A percentile compares a stretch with the other conserved stretches of the same genome.
Conservation (phyloP, 2,329 filamentous ascomycete genomes). For the Fusarium sp. region DNA sequence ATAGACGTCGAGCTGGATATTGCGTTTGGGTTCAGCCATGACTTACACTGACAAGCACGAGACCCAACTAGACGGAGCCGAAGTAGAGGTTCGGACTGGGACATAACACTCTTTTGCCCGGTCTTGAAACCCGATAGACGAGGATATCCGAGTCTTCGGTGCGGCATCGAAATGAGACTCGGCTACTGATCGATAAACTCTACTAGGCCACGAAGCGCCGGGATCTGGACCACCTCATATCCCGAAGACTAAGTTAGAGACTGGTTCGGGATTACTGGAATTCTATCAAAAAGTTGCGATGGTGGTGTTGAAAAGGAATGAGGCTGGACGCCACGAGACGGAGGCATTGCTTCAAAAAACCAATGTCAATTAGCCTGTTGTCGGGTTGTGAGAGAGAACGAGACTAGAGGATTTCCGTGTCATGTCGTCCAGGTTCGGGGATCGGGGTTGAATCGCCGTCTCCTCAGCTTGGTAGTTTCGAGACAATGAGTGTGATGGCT, state of each 20-base stretch:
- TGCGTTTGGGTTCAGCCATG: slow-evolving; percentile 13
- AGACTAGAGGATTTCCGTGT: slow-evolving; percentile 11
- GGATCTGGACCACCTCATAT: slow-evolving; percentile 20
- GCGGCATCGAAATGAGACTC: slow-evolving; percentile 24
- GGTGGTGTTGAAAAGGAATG: slow-evolving; percentile 30
- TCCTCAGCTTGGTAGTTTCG: slow-evolving; percentile 4
- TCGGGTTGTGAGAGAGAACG: not conserved
- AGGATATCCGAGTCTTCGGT: slow-evolving; percentile 21
- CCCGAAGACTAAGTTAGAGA: slow-evolving; percentile 5
- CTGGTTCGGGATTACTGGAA: slow-evolving; percentile 6
- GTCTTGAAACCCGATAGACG: slow-evolving; percentile 26
- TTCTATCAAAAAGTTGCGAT: slow-evolving; percentile 13
- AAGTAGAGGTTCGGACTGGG: slow-evolving; percentile 6
- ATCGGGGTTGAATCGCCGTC: slow-evolving; percentile 10
- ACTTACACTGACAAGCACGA: not conserved
- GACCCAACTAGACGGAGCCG: slow-evolving; percentile 2
- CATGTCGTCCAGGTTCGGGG: slow-evolving; percentile 14
- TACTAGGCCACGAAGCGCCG: not conserved
- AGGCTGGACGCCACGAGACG: slow-evolving; percentile 18
- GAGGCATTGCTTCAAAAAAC: not conserved
- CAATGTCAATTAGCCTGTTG: slow-evolving; percentile 1
- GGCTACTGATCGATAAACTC: slow-evolving; percentile 8
- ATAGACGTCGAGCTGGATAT: not conserved
- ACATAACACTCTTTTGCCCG: not conserved
- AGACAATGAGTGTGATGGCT: slow-evolving; percentile 26